Evolutionary conservation across 1,139 yeast genomes (phyloP).

Genomic region (Hyphopichia wangnamkhiaoensis): DNA sequence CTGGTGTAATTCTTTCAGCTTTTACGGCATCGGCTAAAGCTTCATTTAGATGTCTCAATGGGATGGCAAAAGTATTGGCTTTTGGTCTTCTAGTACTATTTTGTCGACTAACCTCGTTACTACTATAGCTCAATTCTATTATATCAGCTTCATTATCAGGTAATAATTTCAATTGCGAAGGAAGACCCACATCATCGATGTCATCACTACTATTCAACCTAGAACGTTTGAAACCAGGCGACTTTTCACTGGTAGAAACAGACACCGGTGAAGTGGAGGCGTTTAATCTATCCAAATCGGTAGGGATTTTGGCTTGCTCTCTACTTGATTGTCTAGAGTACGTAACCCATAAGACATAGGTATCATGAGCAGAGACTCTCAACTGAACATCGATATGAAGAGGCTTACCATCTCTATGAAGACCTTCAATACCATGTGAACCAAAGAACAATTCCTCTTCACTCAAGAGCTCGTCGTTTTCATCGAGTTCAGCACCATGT

Average conservation of each 20-base stretch:
- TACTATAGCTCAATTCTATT: conserved; percentile 33
- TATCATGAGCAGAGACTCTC: conserved; percentile 62
- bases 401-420: conserved; percentile 67
- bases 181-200: conserved; percentile 32
- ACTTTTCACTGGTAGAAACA: conserved; percentile 6
- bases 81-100: conserved; percentile 40
- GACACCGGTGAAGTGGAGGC: conserved; percentile 11
- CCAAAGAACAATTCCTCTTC: conserved; percentile 53
- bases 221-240: conserved; percentile 11
- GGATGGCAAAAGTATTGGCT: conserved; percentile 28
- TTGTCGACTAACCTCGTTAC: conserved; percentile 34
- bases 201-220: conserved; percentile 15
- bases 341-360: conserved; percentile 82
- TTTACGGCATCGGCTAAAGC: conserved; percentile 3
- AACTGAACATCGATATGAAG: conserved; percentile 77
- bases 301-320: conserved; percentile 19
- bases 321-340: conserved; percentile 56
- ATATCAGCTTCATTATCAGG: conserved; percentile 37
- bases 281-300: conserved; percentile 27
- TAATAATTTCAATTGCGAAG: conserved; percentile 58
- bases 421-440: conserved; percentile 66
- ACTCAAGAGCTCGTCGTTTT: conserved; percentile 16
- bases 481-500: conserved; percentile 11
- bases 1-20: not conserved
- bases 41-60: conserved; percentile 10